Conservation (phyloP, 179 eudicot genomes). For the Actinidia chinensis region DNA sequence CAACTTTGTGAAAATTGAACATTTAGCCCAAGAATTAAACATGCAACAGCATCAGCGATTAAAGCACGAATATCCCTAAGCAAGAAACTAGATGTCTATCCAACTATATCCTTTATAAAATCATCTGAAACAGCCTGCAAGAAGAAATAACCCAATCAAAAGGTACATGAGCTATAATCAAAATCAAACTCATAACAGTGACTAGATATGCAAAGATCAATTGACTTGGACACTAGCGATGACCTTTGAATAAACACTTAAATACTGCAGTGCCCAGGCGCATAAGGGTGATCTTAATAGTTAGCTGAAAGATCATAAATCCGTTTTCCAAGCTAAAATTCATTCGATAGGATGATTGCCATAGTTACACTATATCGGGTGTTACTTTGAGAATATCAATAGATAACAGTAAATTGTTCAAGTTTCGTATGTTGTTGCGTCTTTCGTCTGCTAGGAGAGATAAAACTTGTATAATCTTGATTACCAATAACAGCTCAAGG, state of each 20-base stretch:
- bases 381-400: not conserved
- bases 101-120: slow-evolving; percentile 68
- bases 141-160: slow-evolving; percentile 24
- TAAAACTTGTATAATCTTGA: not conserved
- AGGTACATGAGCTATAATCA: slow-evolving; percentile 8
- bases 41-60: slow-evolving; percentile 86
- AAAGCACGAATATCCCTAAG: slow-evolving; percentile 80
- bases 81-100: slow-evolving; percentile 90
- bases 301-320: not conserved
- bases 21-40: slow-evolving; percentile 40
- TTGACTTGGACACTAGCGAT: not conserved
- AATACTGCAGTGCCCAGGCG: not conserved
- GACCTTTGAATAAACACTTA: not conserved
- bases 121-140: slow-evolving; percentile 63
- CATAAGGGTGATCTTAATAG: not conserved
- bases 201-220: not conserved
- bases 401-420: not conserved
- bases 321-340: slow-evolving; percentile 6
- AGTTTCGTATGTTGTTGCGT: not conserved
- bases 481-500: not conserved
- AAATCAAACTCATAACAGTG: not conserved
- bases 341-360: not conserved
- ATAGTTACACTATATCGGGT: not conserved
- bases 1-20: slow-evolving; percentile 32
- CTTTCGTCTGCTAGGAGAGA: too few relatives aligned